These are phyloP conservation scores for Cladosporium sp. DNA, from an alignment of 2,329 filamentous ascomycete genomes.

Conservation along the genomic window DNA sequence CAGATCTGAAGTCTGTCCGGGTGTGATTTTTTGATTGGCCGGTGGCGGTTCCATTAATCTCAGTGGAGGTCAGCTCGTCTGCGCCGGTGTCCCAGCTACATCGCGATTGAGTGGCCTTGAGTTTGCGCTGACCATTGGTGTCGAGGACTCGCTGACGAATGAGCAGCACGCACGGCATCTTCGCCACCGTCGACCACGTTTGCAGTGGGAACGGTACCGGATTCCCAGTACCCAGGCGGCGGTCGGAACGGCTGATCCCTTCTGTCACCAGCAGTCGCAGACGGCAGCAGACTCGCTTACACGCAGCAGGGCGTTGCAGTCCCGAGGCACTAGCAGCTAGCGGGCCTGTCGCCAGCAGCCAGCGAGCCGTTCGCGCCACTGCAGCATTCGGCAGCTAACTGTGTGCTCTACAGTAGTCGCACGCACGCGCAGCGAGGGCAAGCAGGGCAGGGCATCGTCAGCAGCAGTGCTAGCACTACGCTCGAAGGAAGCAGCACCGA, in stretches of 20 bases:
- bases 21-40: slow-evolving; percentile 9
- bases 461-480: background rate
- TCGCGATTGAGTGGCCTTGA: background rate
- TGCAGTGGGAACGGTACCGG: background rate
- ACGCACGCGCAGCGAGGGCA: background rate
- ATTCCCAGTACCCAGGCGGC: background rate
- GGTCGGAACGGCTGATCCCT: background rate
- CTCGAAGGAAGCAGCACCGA: background rate
- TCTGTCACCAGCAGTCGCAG: background rate
- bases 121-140: background rate
- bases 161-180: background rate
- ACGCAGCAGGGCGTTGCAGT: slow-evolving; percentile 1
- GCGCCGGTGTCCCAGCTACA: slow-evolving; percentile 6
- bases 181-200: background rate
- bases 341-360: background rate
- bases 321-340: slow-evolving; percentile 1
- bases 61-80: slow-evolving; percentile 11
- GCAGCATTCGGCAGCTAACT: slow-evolving; percentile 8
- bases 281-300: slow-evolving; percentile 5
- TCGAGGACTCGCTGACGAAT: background rate
- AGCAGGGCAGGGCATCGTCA: background rate
- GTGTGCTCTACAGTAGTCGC: background rate
- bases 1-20: slow-evolving; percentile 1
- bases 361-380: slow-evolving; percentile 13
- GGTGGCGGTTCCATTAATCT: slow-evolving; percentile 9